These are phyloP conservation scores for Teratosphaeria destructans DNA, from an alignment of 2,329 filamentous ascomycete genomes.

Conservation along the genomic window DNA sequence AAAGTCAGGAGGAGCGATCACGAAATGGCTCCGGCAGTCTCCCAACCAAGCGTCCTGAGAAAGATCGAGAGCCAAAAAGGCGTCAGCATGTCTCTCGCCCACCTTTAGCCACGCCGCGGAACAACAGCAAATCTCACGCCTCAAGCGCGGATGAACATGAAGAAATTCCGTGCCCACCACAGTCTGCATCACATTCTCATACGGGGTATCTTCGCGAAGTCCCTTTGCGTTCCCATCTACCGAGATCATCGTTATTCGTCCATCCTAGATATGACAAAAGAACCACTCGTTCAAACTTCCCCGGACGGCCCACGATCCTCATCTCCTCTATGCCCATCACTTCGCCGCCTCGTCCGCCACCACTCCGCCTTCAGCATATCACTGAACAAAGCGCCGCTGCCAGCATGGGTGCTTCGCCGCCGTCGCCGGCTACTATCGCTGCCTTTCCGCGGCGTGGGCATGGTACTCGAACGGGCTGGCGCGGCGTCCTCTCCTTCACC, in stretches of 20 bases:
- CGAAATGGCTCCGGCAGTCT: no score
- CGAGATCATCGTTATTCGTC: not conserved
- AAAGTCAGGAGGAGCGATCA: no score
- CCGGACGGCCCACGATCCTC: not conserved
- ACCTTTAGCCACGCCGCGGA: no score
- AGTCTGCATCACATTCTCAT: not conserved
- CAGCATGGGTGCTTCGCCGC: conserved; percentile 11
- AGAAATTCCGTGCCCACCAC: not conserved
- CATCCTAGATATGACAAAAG: not conserved
- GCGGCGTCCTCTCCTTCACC: conserved; percentile 2
- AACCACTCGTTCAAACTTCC: not conserved
- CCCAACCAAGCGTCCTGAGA: no score
- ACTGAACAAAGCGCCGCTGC: conserved; percentile 21
- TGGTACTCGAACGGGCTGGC: conserved; percentile 11
- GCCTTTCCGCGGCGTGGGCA: conserved; percentile 1
- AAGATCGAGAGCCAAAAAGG: no score
- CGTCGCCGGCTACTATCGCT: conserved; percentile 6
- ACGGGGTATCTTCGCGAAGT: not conserved
- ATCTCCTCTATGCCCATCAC: not conserved
- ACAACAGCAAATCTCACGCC: no score
- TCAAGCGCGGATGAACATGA: no score
- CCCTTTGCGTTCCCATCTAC: not conserved
- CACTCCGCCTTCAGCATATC: conserved; percentile 20
- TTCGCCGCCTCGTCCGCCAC: conserved; percentile 15
- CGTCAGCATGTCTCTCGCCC: no score